Conservation (phyloP, 805 yeast genomes). For the Priceomyces melissophilus region DNA sequence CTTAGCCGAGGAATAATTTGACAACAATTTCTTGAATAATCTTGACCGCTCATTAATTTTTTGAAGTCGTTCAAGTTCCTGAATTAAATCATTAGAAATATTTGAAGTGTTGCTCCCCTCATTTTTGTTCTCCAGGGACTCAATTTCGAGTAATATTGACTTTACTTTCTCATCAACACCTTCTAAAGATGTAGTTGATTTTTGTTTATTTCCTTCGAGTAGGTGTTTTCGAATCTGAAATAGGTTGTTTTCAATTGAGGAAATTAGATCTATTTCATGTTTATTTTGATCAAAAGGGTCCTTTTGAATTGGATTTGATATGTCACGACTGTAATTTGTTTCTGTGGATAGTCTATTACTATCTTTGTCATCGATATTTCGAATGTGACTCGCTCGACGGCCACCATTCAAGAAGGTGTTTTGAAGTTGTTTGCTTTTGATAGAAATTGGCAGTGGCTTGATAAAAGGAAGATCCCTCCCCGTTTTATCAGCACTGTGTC, state of each 20-base stretch:
- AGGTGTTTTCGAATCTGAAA: neutral
- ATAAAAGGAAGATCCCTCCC: neutral
- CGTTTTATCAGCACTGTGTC: slow-evolving; percentile 1
- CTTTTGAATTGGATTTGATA: no score
- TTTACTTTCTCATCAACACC: neutral
- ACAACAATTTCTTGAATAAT: no score
- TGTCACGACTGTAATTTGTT: no score
- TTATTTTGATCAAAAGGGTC: no score
- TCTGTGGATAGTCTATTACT: no score
- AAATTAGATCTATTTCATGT: neutral
- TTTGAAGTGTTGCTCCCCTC: neutral
- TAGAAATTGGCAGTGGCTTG: neutral
- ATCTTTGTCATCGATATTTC: no score
- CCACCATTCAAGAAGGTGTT: slow-evolving; percentile 1
- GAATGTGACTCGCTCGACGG: no score
- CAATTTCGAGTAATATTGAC: neutral
- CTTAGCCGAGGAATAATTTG: no score
- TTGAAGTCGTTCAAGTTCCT: slow-evolving; percentile 25
- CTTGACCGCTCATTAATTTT: slow-evolving; percentile 1
- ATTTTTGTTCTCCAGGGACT: neutral
- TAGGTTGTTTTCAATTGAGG: neutral
- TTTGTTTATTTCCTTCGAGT: neutral
- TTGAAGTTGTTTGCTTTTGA: neutral
- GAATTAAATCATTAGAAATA: slow-evolving; percentile 9
- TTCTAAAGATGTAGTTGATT: neutral